These are phyloP conservation scores for Apiotrichum akiyoshidainum DNA, from an alignment of 1,284 basidiomycete species.

Conservation along the genomic window DNA sequence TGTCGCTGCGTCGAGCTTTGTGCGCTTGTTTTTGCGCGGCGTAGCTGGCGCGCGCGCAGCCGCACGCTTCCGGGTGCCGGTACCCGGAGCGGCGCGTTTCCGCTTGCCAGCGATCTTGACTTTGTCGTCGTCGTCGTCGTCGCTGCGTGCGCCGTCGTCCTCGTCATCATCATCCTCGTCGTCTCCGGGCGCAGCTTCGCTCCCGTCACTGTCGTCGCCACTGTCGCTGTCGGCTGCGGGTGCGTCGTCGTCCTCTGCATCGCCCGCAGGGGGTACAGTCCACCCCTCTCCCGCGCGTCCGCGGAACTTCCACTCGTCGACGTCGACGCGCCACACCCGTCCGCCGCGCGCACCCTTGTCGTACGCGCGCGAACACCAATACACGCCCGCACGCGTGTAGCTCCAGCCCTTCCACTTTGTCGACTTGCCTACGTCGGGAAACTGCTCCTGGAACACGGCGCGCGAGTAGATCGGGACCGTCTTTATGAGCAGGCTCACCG, in stretches of 20 bases:
- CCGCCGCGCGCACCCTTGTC: conserved; percentile 48
- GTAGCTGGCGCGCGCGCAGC: not conserved
- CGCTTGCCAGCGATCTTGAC: not conserved
- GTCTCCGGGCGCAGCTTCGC: not conserved
- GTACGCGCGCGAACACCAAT: conserved; percentile 47
- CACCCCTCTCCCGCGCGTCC: conserved; percentile 35
- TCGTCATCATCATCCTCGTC: conserved; percentile 7
- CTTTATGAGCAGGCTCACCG: conserved; percentile 29
- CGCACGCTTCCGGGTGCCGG: not conserved
- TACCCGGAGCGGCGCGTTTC: conserved; percentile 2
- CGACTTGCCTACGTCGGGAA: conserved; percentile 26
- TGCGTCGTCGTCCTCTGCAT: conserved; percentile 16
- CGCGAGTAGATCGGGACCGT: conserved; percentile 44
- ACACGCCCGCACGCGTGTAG: conserved; percentile 35
- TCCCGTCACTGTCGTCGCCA: conserved; percentile 9
- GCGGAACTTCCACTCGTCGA: conserved; percentile 41
- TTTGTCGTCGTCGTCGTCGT: no score
- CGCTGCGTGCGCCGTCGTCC: not conserved
- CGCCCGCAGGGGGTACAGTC: conserved; percentile 24
- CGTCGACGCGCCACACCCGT: conserved; percentile 41
- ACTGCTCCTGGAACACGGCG: conserved; percentile 36
- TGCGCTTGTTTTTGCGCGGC: not conserved
- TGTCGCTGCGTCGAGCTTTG: conserved; percentile 2
- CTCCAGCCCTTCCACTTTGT: conserved; percentile 40
- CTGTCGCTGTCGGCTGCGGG: conserved; percentile 13